Evolutionary conservation across 768 basidiomycete genomes (phyloP), one percentile per base, ranked within the genome.

Genomic region (Russula ochroleuca): DNA sequence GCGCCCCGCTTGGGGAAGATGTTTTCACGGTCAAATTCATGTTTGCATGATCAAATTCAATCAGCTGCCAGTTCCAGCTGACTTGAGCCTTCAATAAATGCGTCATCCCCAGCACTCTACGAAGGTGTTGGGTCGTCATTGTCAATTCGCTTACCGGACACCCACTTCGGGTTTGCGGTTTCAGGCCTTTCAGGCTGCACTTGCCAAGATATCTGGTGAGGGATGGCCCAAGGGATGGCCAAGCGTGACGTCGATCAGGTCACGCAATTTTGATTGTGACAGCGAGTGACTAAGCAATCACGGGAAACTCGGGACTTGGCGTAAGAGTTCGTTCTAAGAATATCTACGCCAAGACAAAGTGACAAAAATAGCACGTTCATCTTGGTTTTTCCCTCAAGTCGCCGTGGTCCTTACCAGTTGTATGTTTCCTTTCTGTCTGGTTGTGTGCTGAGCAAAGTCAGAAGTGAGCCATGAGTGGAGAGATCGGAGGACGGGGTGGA

Each of bases 1-100:
- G 78, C 76, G 6, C 77, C 78, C 1, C 76, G 77, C n/a, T 80
- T 72, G 6, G 80, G 59, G 59, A 80, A 77, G 7, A 67, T 72
- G 15, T 76, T 76, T 23, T 75, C 78, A 21, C 77, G 71, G 64
- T 77, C 75, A 48, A 80, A 28, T 28, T 75, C 25, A 79, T 72
- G 15, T 76, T 76, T 23, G 75, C 78, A 21, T 77, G 71, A 64
- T 77, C 75, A 48, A 80, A 28, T 28, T 75, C 25, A 79, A 69
- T 75, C 77, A 77, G 58, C 74, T 5, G 75, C 78, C 68, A 25
- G 75, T 78, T 1, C 78, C 77, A 9, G 74, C 74, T 19, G 72
- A 69, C 66, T 78, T 77, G 53, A 79, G 75, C 69, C 73, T 52
- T 73, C 69, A 38, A 76, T 60, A 38, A 73, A 70, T 9, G 77